Evolutionary conservation across 1,284 basidiomycete species (phyloP).

Genomic region (Marasmius oreades): DNA sequence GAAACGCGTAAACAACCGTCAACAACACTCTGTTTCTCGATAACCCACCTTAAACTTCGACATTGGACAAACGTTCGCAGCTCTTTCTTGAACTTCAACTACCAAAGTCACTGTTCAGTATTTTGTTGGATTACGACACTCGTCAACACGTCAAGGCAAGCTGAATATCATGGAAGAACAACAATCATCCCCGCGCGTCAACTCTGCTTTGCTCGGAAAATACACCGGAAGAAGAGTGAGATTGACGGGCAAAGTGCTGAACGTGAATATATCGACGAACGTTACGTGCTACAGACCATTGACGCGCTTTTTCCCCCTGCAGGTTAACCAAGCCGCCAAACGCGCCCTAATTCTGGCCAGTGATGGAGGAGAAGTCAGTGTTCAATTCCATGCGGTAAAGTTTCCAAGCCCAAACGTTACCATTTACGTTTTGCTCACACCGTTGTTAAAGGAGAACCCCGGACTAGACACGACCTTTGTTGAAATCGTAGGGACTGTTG

Average conservation of each 20-base stretch:
- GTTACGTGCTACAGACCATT: background rate
- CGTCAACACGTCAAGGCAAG: background rate
- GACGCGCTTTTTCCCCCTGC: background rate
- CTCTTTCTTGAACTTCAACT: background rate
- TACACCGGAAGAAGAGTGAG: background rate
- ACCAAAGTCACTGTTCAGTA: too few relatives aligned
- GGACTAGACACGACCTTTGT: background rate
- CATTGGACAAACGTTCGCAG: background rate
- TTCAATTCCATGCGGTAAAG: background rate
- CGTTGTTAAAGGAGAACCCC: background rate
- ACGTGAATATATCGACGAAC: background rate
- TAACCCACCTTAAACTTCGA: background rate
- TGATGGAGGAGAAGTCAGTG: background rate
- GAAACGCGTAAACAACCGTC: background rate
- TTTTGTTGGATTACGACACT: background rate
- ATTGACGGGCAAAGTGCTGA: background rate
- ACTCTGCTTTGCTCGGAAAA: background rate
- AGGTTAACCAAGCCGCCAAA: background rate
- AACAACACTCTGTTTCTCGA: background rate
- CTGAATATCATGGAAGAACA: background rate
- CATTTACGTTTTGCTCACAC: background rate
- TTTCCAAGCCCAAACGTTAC: background rate
- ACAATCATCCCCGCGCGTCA: background rate
- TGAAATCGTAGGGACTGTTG: background rate
- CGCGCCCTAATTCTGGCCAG: background rate